These are phyloP conservation scores for Berkeleyomyces rouxiae DNA, from an alignment of 2,329 filamentous ascomycete species.

Conservation along the genomic window DNA sequence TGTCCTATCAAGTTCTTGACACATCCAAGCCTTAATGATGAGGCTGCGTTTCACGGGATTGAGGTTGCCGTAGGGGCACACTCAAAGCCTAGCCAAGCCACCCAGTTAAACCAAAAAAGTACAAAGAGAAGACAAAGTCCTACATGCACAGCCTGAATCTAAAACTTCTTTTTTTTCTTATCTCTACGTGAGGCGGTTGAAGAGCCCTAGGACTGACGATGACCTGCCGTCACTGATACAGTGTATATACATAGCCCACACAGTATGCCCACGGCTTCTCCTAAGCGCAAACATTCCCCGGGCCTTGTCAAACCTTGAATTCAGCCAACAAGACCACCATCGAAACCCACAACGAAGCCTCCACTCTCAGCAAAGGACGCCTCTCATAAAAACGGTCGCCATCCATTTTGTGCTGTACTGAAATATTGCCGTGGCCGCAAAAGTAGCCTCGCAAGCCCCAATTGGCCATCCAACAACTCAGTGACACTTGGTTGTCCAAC, in stretches of 20 bases:
- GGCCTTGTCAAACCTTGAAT: not conserved
- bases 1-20: not conserved
- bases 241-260: not conserved
- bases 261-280: not conserved
- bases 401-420: not conserved
- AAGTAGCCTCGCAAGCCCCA: no score
- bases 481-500: no score
- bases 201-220: not conserved
- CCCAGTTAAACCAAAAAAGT: no score
- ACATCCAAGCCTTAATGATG: not conserved
- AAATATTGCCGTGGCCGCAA: not conserved
- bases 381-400: not conserved
- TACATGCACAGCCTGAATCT: no score
- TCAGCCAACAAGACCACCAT: not conserved
- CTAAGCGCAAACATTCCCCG: not conserved
- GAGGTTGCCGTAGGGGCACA: not conserved
- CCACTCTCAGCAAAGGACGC: not conserved
- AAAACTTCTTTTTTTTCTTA: no score
- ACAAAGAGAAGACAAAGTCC: no score
- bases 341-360: not conserved
- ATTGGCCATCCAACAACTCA: no score
- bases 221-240: not conserved
- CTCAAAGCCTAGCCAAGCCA: not conserved
- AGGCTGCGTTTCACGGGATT: not conserved
- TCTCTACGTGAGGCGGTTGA: no score